Evolutionary conservation across 75 land plant species (phyloP), one percentile per base, ranked within the genome.

Genomic region (Pinus taeda): DNA sequence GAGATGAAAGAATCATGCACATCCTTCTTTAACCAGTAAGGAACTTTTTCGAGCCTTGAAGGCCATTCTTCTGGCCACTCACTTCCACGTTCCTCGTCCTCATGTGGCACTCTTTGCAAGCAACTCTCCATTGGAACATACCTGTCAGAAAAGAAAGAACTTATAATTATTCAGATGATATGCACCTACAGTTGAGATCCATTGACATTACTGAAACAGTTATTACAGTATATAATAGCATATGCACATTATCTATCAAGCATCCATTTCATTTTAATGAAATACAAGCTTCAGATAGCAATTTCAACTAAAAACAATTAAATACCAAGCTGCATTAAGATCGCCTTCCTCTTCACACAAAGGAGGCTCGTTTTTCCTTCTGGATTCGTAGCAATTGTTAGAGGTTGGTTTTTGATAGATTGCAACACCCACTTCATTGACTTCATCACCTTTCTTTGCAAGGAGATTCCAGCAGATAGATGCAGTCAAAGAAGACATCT

Each of bases 41-140:
- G 89, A 45, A 73, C 22, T 53, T 57, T 60, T 49, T 81, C 79
- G 62, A 85, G 59, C 78, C 89, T 78, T 59, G 73, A 37, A 18
- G 89, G 89, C 89, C 89, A 88, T 3, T 78, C 37, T 26, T 75
- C 74, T 37, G 89, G 89, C 89, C 89, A 88, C 13, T 66, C 62
- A 15, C 84, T 69, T 21, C 89, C 84, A 56, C 79, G 87, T 13
- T 37, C 57, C 0, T 73, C 77, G 22, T 26, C 30, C 49, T 49
- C 79, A 26, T 26, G 70, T 15, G 84, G 87, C 36, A 88, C 81
- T 56, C 70, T 76, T 49, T 88, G 89, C 57, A 88, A 75, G 59
- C 89, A 88, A 36, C 79, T 77, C 64, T 81, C 78, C 74, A 88
- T 37, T 4, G 81, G 89, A 42, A 82, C 73, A 59, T 85, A 80